phyloP scores from a whole-genome alignment of 2,329 filamentous ascomycete species.

The Plectosphaerella plurivora region DNA sequence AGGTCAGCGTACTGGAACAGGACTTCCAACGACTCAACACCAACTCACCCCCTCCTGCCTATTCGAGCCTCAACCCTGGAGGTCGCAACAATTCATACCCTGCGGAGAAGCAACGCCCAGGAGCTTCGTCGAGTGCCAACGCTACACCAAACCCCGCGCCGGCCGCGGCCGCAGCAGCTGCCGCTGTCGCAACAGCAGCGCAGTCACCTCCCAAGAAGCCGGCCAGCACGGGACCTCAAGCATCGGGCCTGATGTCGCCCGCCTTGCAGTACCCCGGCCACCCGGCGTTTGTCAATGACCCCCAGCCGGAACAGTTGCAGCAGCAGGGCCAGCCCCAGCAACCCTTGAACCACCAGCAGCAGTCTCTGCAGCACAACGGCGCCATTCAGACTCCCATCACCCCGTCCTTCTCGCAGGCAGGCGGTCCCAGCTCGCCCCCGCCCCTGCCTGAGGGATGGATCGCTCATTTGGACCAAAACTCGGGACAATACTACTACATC shows the following conservation, averaged over 20 bases:
- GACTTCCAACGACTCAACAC: conserved; percentile 80
- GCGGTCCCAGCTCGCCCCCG: conserved; percentile 77
- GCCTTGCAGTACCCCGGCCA: conserved; percentile 61
- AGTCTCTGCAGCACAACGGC: not conserved
- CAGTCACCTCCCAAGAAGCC: conserved; percentile 23
- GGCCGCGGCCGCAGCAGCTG: conserved; percentile 11
- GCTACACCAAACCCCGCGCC: conserved; percentile 17
- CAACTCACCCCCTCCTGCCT: conserved; percentile 89
- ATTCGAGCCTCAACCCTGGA: conserved; percentile 66
- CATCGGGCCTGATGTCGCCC: conserved; percentile 35
- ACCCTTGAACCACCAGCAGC: conserved; percentile 1
- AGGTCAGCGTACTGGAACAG: conserved; percentile 72
- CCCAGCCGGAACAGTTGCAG: conserved; percentile 45
- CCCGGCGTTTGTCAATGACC: conserved; percentile 88
- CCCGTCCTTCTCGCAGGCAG: conserved; percentile 28
- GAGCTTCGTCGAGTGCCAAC: conserved; percentile 17
- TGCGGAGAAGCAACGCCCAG: conserved; percentile 67
- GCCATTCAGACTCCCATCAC: conserved; percentile 26
- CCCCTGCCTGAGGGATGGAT: conserved; percentile 98
- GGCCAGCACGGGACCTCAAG: conserved; percentile 18
- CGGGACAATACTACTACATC: conserved; percentile 98
- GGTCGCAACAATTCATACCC: conserved; percentile 59
- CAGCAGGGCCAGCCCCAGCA: conserved; percentile 36
- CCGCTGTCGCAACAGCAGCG: conserved; percentile 9
- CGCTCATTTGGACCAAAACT: conserved; percentile 89